A percentile compares a stretch with the other conserved stretches of the same genome.
phyloP scores from a whole-genome alignment of 441 rosid species.

The Kokia cookei region DNA sequence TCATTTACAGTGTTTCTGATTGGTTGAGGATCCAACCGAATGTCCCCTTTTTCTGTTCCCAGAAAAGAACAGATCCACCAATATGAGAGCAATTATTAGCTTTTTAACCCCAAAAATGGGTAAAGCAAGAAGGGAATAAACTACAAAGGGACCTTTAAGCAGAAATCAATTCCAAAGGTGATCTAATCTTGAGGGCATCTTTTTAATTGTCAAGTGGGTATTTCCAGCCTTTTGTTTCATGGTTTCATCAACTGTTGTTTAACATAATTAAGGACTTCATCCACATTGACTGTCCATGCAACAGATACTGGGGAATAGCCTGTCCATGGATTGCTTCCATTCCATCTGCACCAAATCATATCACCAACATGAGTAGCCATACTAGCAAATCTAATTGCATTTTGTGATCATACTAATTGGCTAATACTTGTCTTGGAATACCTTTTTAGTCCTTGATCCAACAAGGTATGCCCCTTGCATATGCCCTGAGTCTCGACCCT shows the following conservation, averaged over 20 bases:
- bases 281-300: slow-evolving; percentile 76
- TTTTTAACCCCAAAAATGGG: neutral
- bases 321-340: slow-evolving; percentile 76
- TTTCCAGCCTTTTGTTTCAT: slow-evolving; percentile 21
- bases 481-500: slow-evolving; percentile 94
- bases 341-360: slow-evolving; percentile 50
- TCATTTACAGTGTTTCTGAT: neutral
- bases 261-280: slow-evolving; percentile 45
- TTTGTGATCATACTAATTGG: neutral
- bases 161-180: neutral
- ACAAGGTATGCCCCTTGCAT: slow-evolving; percentile 69
- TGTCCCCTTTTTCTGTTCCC: neutral
- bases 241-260: slow-evolving; percentile 56
- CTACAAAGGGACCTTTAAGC: neutral
- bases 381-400: neutral
- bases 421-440: slow-evolving; percentile 8
- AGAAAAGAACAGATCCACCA: neutral
- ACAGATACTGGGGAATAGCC: slow-evolving; percentile 72
- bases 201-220: neutral
- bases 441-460: slow-evolving; percentile 91
- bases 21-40: neutral
- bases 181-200: neutral
- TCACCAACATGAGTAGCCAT: neutral
- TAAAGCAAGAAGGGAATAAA: neutral
- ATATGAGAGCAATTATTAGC: neutral